These are phyloP conservation scores for Suaeda aralocaspica DNA, from an alignment of 148 eudicot genomes.

Conservation along the genomic window DNA sequence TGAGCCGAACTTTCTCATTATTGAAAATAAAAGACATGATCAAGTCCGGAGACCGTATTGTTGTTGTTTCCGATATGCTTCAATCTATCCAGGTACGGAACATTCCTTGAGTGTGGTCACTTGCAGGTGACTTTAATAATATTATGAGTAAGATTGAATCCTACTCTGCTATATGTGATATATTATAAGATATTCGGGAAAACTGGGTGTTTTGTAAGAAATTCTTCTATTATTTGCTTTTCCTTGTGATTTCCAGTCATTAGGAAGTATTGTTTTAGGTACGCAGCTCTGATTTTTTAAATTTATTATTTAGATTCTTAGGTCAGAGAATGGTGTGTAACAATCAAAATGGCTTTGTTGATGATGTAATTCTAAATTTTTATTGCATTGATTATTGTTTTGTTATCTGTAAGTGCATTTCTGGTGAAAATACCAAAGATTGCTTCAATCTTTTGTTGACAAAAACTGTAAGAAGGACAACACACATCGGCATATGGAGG, in stretches of 20 bases:
- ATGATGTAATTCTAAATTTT: constrained; percentile 2
- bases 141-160: not conserved
- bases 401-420: not conserved
- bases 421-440: constrained; percentile 1
- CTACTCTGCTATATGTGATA: not conserved
- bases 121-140: not conserved
- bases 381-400: not conserved
- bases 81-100: constrained; percentile 32
- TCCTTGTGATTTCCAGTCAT: constrained; percentile 5
- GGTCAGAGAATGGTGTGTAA: not conserved
- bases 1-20: constrained; percentile 27
- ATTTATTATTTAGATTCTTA: not conserved
- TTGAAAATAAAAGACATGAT: constrained; percentile 29
- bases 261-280: not conserved
- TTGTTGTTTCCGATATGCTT: constrained; percentile 34
- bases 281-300: not conserved
- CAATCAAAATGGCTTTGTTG: not conserved
- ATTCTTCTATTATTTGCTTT: not conserved
- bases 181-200: not conserved
- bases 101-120: constrained; percentile 16
- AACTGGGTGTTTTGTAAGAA: not conserved
- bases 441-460: no score
- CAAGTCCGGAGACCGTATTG: constrained; percentile 31
- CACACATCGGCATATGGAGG: no score
- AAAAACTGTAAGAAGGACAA: no score